Base-by-base conservation (phyloP, 257 asterid species). In the Craterostigma plantagineum region DNA sequence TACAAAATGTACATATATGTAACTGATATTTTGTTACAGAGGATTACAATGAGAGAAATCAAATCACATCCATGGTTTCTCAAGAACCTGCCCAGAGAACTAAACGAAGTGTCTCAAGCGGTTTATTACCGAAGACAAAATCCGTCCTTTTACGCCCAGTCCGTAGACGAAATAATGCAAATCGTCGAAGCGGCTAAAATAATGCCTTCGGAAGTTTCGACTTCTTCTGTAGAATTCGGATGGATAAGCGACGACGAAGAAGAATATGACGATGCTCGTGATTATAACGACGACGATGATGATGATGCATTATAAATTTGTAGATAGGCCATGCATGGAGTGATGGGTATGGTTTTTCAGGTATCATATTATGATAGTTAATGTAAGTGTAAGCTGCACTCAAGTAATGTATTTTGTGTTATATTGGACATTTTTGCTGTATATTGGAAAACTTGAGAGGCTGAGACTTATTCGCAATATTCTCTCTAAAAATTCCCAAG, bases 11-110 rank as follows among this genome's bases (percentile, higher is more conserved):
- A 23, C 6, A 23, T 23, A 23, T 10, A 12, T 12, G 8, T 9
- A 9, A 9, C 4, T 12, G 11, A 12, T 12, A 8, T 12, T 9
- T 36, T 36, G 8, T 9, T 36, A 69, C 72, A 77, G 92, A 71
- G 94, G 59, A 50, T 81, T 36, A 49, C 80, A 6, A 48, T 81
- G 39, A 69, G 71, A 54, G 81, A 81, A 7, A 71, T 81, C 62
- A 81, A 77, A 55, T 35, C 75, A 3, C 92, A 81, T 56, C 83
- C 87, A 16, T 81, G 94, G 93, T 81, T 81, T 46, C 51, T 81
- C 63, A 81, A 77, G 75, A 77, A 81, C 53, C 53, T 81, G 48
- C 93, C 93, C 0, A 62, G 93, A 61, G 93, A 77, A 56, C 49
- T 81, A 38, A 73, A 75, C 1, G 93, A 77, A 45, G 69, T 61